phyloP scores from a whole-genome alignment of 2,329 filamentous ascomycete genomes.

The Scopulariopsis brevicaulis region DNA sequence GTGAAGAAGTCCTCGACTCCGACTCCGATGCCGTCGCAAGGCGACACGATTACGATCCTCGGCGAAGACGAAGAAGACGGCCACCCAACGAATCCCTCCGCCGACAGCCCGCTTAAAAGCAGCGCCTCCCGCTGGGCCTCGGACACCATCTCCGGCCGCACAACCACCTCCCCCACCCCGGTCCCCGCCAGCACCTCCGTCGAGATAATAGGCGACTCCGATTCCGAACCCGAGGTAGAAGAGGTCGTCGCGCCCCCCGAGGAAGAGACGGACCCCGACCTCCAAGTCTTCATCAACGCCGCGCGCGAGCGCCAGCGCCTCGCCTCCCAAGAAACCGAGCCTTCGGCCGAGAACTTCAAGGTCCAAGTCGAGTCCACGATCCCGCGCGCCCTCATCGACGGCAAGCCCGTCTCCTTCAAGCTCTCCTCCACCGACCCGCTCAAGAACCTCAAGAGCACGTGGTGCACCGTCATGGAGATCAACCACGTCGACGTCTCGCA shows the following conservation, averaged over 20 bases:
- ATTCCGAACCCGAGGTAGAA: slow-evolving; percentile 11
- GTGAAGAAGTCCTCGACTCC: not conserved
- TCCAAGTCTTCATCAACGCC: slow-evolving; percentile 30
- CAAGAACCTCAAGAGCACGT: slow-evolving; percentile 54
- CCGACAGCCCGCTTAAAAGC: not conserved
- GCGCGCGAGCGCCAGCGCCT: slow-evolving; percentile 18
- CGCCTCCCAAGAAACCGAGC: not conserved
- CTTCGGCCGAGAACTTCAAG: not conserved
- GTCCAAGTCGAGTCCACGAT: slow-evolving; percentile 43
- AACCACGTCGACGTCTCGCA: slow-evolving; percentile 30
- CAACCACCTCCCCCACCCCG: not conserved
- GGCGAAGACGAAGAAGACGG: not conserved
- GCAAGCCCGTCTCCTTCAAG: slow-evolving; percentile 37
- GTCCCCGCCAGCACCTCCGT: not conserved
- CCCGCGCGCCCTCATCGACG: slow-evolving; percentile 28
- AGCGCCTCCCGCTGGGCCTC: not conserved
- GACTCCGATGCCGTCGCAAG: not conserved
- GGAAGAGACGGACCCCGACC: slow-evolving; percentile 26
- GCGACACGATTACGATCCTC: not conserved
- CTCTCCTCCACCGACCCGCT: slow-evolving; percentile 58
- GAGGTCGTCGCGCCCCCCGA: slow-evolving; percentile 11
- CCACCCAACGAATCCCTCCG: not conserved
- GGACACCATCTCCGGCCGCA: not conserved
- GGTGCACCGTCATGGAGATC: slow-evolving; percentile 43
- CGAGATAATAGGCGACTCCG: not conserved